Evolutionary conservation across 345 rosid genomes (phyloP).

Genomic region (Ricinus communis): DNA sequence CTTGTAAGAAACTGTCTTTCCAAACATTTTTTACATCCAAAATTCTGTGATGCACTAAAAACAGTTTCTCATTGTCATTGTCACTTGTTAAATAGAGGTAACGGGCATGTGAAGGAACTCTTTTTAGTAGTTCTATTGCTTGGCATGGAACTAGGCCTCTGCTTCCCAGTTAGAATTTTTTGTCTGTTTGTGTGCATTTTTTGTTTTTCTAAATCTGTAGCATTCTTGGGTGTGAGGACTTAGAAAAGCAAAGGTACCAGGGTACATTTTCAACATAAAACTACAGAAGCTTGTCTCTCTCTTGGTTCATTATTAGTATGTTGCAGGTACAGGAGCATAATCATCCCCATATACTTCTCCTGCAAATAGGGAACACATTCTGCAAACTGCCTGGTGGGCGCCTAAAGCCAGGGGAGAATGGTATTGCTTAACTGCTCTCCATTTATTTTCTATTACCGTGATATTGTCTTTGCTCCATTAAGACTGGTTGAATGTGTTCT

Average conservation of each 20-base stretch:
- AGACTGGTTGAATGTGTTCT: not conserved
- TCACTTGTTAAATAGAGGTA: not conserved
- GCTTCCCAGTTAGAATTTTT: not conserved
- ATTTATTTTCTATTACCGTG: not conserved
- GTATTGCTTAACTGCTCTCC: constrained; percentile 32
- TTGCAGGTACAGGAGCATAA: constrained; percentile 96
- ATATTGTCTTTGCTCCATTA: not conserved
- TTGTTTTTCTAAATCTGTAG: not conserved
- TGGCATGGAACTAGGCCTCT: not conserved
- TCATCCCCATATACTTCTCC: constrained; percentile 95
- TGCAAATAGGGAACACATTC: constrained; percentile 95
- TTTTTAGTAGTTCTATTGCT: not conserved
- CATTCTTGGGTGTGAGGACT: not conserved
- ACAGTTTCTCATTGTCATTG: not conserved
- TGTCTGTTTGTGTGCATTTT: not conserved
- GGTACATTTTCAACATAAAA: not conserved
- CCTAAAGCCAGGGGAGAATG: constrained; percentile 94
- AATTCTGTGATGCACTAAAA: not conserved
- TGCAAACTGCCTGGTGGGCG: constrained; percentile 99
- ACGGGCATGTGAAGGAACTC: not conserved
- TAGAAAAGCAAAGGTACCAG: not conserved
- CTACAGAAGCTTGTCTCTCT: not conserved
- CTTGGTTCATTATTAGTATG: not conserved
- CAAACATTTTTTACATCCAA: not conserved
- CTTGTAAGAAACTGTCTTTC: not conserved